Evolutionary conservation across 306 rosid species (phyloP).

Genomic region (Potentilla sterilis): DNA sequence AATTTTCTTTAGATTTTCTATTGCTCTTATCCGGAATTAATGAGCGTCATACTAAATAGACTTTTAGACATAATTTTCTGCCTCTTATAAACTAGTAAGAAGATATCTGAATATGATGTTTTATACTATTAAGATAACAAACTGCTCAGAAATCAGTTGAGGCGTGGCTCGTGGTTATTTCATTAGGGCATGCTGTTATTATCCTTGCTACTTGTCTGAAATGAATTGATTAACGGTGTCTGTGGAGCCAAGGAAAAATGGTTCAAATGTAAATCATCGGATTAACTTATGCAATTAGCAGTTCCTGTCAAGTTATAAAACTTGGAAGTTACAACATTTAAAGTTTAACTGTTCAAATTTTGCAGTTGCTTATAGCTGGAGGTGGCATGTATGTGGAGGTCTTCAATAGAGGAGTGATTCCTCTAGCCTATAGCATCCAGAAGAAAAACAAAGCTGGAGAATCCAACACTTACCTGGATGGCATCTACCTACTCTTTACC

Average conservation of each 20-base stretch:
- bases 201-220: background rate
- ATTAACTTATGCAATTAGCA: background rate
- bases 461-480: constrained; percentile 73
- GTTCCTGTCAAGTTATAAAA: background rate
- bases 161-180: background rate
- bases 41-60: background rate
- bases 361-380: constrained; percentile 97
- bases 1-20: background rate
- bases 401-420: constrained; percentile 85
- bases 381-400: constrained; percentile 99
- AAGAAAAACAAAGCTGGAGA: constrained; percentile 92
- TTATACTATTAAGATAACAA: background rate
- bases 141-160: background rate
- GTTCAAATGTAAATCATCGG: background rate
- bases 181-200: background rate
- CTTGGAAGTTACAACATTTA: constrained; percentile 13
- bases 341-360: constrained; percentile 9
- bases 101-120: background rate
- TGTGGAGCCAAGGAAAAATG: background rate
- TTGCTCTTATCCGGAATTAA: background rate
- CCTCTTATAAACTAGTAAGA: background rate
- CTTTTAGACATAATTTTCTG: constrained; percentile 2
- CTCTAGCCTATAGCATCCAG: constrained; percentile 69
- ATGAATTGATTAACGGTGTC: background rate
- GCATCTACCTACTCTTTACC: constrained; percentile 82